Conservation (phyloP, 2,329 filamentous ascomycete species). For the Penicillium sp. region DNA sequence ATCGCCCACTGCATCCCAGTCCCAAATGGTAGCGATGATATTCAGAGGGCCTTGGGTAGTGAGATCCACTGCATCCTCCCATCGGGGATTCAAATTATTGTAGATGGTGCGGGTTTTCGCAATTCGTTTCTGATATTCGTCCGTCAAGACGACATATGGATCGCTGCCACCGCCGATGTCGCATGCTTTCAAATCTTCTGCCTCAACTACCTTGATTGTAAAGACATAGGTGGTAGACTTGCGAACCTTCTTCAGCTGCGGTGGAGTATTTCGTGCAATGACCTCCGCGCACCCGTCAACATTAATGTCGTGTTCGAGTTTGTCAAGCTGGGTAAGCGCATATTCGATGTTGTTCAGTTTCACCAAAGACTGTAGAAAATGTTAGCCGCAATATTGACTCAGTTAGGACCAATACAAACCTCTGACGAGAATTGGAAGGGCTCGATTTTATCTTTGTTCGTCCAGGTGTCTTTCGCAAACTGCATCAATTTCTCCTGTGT, state of each 20-base stretch:
- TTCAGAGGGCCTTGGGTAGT: constrained; percentile 89
- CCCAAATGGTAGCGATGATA: constrained; percentile 95
- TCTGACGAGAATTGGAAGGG: constrained; percentile 96
- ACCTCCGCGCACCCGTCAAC: constrained; percentile 86
- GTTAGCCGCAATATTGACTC: neutral
- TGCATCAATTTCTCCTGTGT: constrained; percentile 92
- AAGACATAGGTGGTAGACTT: constrained; percentile 90
- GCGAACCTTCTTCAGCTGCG: constrained; percentile 64
- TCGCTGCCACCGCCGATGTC: constrained; percentile 93
- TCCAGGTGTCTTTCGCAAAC: constrained; percentile 90
- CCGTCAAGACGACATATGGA: constrained; percentile 93
- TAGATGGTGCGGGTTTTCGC: constrained; percentile 93
- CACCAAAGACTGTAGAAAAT: constrained; percentile 73
- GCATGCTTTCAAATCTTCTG: constrained; percentile 96
- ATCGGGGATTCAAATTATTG: constrained; percentile 85
- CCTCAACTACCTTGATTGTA: constrained; percentile 97
- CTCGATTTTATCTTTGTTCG: constrained; percentile 85
- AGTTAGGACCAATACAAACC: constrained; percentile 51
- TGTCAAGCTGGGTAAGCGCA: constrained; percentile 87
- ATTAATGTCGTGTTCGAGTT: constrained; percentile 83
- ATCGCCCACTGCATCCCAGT: constrained; percentile 95
- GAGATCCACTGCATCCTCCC: constrained; percentile 97
- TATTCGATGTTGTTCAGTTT: constrained; percentile 98
- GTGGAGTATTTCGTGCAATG: constrained; percentile 71
- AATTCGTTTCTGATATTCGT: constrained; percentile 95